A percentile compares a stretch with the other conserved stretches of the same genome.
Evolutionary conservation across 306 rosid species (phyloP).

Genomic region (Vigna angularis): DNA sequence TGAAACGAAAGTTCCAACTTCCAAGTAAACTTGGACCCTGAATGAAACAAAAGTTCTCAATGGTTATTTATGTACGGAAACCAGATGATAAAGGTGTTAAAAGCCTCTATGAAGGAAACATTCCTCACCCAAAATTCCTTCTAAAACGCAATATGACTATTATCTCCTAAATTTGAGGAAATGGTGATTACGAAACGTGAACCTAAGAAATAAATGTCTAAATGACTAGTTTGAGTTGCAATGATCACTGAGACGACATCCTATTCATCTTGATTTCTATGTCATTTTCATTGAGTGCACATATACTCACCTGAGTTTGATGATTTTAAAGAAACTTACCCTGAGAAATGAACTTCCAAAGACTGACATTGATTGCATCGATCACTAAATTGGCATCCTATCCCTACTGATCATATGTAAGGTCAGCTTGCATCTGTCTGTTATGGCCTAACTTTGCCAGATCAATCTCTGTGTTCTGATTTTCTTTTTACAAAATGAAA

Average conservation of each 20-base stretch:
- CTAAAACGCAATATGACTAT: neutral
- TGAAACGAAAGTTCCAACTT: neutral
- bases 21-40: neutral
- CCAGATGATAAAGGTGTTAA: neutral
- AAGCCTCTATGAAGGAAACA: constrained; percentile 13
- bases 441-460: constrained; percentile 9
- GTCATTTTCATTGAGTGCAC: neutral
- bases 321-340: neutral
- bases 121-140: constrained; percentile 11
- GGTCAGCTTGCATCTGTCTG: constrained; percentile 4
- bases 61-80: neutral
- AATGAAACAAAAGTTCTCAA: neutral
- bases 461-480: neutral
- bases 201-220: neutral
- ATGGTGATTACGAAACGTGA: neutral
- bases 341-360: constrained; percentile 12
- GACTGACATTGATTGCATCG: neutral
- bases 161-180: constrained; percentile 7
- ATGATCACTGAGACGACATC: constrained; percentile 26
- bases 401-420: neutral
- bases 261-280: neutral
- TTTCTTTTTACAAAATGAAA: constrained; percentile 1
- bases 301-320: neutral
- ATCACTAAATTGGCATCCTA: constrained; percentile 28
- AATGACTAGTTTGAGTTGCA: constrained; percentile 7